Evolutionary conservation across 257 asterid genomes (phyloP).

Genomic region (Cynanchum wilfordii): DNA sequence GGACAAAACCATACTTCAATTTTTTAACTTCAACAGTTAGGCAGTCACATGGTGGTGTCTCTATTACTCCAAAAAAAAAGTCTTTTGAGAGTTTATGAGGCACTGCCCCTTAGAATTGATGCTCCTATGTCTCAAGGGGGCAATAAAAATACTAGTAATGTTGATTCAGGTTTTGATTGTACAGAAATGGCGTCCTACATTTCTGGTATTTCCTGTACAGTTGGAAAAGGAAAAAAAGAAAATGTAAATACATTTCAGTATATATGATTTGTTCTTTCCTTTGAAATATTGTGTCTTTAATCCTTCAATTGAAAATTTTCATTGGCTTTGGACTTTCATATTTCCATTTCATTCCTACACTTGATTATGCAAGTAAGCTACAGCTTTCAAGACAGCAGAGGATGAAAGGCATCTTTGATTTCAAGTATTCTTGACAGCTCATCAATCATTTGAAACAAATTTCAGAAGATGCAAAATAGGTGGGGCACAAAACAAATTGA

Average conservation of each 20-base stretch:
- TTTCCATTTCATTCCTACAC: not conserved
- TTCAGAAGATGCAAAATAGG: not conserved
- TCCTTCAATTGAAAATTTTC: not conserved
- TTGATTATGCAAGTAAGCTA: not conserved
- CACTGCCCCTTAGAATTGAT: not conserved
- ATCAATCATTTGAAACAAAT: not conserved
- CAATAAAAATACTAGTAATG: not conserved
- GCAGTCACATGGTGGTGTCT: not conserved
- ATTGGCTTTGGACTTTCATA: not conserved
- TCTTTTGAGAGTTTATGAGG: not conserved
- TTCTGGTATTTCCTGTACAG: conserved; percentile 16
- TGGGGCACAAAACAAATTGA: not conserved
- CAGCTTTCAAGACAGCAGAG: not conserved
- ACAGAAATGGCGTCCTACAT: no score
- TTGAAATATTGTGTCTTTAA: not conserved
- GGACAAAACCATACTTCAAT: conserved; percentile 1
- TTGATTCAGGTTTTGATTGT: not conserved
- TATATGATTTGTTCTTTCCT: not conserved
- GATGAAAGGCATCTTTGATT: not conserved
- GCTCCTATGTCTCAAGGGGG: not conserved
- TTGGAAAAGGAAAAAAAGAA: not conserved
- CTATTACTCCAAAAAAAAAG: not conserved
- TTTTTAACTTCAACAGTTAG: conserved; percentile 3
- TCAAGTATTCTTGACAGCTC: not conserved
- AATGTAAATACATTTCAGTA: not conserved